Evolutionary conservation across 805 yeast genomes (phyloP).

Genomic region (Candida sphagnicola): DNA sequence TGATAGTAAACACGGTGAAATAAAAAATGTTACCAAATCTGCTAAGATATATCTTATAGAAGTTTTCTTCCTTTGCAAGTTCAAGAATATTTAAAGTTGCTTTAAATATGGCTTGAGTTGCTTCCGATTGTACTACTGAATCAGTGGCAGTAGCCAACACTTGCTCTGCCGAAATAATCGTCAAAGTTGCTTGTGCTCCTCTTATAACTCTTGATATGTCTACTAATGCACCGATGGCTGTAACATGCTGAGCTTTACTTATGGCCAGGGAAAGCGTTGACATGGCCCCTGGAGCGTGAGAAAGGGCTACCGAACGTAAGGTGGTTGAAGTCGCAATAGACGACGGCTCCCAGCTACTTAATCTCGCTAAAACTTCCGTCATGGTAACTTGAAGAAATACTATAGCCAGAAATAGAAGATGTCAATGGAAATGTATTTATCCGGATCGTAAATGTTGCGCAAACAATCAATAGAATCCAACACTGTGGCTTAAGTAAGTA

Average conservation of each 20-base stretch:
- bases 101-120: slow-evolving; percentile 27
- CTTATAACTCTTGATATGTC: slow-evolving; percentile 19
- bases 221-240: slow-evolving; percentile 10
- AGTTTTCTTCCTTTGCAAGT: slow-evolving; percentile 20
- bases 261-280: slow-evolving; percentile 15
- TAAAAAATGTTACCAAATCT: slow-evolving; percentile 28
- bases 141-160: slow-evolving; percentile 35
- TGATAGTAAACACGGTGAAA: slow-evolving; percentile 18
- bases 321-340: slow-evolving; percentile 24
- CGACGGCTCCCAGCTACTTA: slow-evolving; percentile 21
- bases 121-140: slow-evolving; percentile 17
- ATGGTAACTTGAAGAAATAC: not conserved
- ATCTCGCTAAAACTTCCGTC: not conserved
- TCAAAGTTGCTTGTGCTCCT: slow-evolving; percentile 32
- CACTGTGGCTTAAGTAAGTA: too few species aligned
- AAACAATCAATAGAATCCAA: too few species aligned
- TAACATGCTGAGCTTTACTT: slow-evolving; percentile 7
- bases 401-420: too few species aligned
- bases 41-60: slow-evolving; percentile 29
- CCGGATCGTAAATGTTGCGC: too few species aligned
- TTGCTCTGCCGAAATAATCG: slow-evolving; percentile 26
- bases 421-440: too few species aligned
- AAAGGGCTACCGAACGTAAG: slow-evolving; percentile 20
- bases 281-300: slow-evolving; percentile 19
- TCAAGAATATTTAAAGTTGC: slow-evolving; percentile 25